Evolutionary conservation across 345 rosid species (phyloP), one percentile per base, ranked within the genome.

Genomic region (Salix exigua): DNA sequence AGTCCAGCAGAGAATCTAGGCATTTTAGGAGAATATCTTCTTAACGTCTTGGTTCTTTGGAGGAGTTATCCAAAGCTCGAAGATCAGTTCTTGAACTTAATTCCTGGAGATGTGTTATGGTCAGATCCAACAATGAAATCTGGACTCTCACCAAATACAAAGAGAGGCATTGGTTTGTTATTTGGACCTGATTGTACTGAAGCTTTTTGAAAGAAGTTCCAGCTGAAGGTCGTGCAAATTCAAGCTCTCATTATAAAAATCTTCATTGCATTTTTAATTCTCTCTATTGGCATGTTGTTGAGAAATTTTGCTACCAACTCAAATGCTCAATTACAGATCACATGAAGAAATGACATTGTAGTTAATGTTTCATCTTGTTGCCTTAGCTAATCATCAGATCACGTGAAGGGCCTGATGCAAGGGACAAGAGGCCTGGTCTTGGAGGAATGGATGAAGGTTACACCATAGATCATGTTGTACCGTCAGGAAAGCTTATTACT

Each of bases 141-240:
- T 1, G 99, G 99, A 38, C 96, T 95, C 84, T 88, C 99, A 0
- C 98, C 94, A 18, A 93, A 93, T 72, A 87, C 82, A 79, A 93
- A 91, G 82, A 78, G 99, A 84, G 99, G 99, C 77, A 93, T 95
- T 69, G 99, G 99, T 78, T 86, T 95, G 55, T 84, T 95, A 64
- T 95, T 97, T 97, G 99, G 99, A 53, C 99, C 99, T 0, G 97
- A 95, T 73, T 92, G 98, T 83, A 95, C 99, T 0, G 96, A 93
- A 78, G 96, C 89, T 0, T 95, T 93, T 74, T 81, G 93, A 85
- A 89, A 90, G 82, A 92, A 82, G 61, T 84, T 83, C 42, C 74
- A 89, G 28, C 74, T 95, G 8, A 95, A 93, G 97, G 97, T 95
- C 66, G 70, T 23, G 72, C 73, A 53, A 72, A 61, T 44, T 62